These are phyloP conservation scores for Podosphaera aphanis DNA, from an alignment of 2,329 filamentous ascomycete species.

Conservation along the genomic window DNA sequence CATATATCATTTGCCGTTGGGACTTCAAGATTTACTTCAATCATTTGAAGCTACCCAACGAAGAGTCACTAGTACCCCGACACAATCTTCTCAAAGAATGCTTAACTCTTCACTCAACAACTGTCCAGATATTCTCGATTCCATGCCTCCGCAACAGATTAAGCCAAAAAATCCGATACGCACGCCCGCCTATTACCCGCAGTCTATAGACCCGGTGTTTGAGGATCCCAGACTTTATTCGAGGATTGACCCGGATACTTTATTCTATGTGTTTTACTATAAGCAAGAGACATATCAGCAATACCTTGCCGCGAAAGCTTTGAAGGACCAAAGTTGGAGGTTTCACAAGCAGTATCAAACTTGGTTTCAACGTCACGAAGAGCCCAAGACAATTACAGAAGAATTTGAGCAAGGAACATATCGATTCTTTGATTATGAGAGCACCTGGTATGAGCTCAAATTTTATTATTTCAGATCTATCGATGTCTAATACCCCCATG, in stretches of 20 bases:
- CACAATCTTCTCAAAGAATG: conserved; percentile 47
- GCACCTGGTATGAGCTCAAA: conserved; percentile 42
- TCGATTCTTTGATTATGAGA: conserved; percentile 98
- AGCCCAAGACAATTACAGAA: conserved; percentile 95
- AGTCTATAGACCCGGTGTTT: conserved; percentile 76
- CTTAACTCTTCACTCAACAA: conserved; percentile 50
- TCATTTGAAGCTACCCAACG: conserved; percentile 70
- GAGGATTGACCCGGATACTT: conserved; percentile 77
- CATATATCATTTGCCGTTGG: conserved; percentile 77
- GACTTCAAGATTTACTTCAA: conserved; percentile 71
- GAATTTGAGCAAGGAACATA: conserved; percentile 98
- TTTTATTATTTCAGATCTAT: background rate
- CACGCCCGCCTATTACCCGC: conserved; percentile 65
- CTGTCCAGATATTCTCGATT: conserved; percentile 51
- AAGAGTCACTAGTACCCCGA: conserved; percentile 26
- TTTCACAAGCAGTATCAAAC: conserved; percentile 99
- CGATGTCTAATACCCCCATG: background rate
- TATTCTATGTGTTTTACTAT: conserved; percentile 99
- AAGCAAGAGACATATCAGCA: conserved; percentile 91
- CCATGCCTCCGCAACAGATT: conserved; percentile 65
- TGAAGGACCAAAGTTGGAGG: conserved; percentile 95
- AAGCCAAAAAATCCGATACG: conserved; percentile 61
- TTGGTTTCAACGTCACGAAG: conserved; percentile 96
- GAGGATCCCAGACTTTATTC: conserved; percentile 75
- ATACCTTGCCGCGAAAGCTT: conserved; percentile 80